Conservation (phyloP, 495 filamentous ascomycete species). For the Tuber brumale region DNA sequence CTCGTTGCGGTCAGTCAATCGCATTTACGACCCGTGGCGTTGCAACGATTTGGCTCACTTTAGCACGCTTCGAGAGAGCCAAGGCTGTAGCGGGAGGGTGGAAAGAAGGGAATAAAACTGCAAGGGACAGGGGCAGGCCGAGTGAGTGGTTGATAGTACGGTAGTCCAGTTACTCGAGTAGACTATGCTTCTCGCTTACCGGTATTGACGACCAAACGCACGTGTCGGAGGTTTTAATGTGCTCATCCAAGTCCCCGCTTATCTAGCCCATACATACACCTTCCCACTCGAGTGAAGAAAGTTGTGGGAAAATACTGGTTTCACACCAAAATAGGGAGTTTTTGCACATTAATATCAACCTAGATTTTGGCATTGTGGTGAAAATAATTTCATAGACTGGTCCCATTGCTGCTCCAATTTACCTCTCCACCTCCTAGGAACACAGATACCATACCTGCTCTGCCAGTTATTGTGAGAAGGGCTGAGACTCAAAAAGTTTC, state of each 20-base stretch:
- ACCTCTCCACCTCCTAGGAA: too few relatives aligned
- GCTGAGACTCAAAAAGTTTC: too few relatives aligned
- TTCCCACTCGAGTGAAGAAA: too few relatives aligned
- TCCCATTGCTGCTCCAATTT: too few relatives aligned
- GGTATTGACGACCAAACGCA: not conserved
- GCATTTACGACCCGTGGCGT: not conserved
- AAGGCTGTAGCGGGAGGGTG: not conserved
- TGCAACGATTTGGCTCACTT: not conserved
- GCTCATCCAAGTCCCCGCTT: not conserved
- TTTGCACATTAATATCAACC: too few relatives aligned
- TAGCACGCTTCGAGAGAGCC: not conserved
- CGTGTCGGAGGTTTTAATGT: not conserved
- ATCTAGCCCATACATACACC: too few relatives aligned
- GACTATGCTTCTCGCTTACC: not conserved
- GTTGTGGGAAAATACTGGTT: too few relatives aligned
- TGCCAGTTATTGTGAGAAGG: too few relatives aligned
- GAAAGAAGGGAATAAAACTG: not conserved
- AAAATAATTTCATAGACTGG: too few relatives aligned
- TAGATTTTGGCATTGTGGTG: too few relatives aligned
- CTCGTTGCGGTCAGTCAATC: not conserved
- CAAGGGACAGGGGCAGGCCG: not conserved
- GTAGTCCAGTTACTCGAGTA: not conserved
- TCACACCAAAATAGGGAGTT: too few relatives aligned
- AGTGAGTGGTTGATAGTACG: not conserved
- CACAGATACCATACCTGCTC: too few relatives aligned